Percentiles rank a stretch among this genome's conserved stretches.
phyloP scores from a whole-genome alignment of 371 early-diverging fungal genomes.

The Saksenaea oblongispora region DNA sequence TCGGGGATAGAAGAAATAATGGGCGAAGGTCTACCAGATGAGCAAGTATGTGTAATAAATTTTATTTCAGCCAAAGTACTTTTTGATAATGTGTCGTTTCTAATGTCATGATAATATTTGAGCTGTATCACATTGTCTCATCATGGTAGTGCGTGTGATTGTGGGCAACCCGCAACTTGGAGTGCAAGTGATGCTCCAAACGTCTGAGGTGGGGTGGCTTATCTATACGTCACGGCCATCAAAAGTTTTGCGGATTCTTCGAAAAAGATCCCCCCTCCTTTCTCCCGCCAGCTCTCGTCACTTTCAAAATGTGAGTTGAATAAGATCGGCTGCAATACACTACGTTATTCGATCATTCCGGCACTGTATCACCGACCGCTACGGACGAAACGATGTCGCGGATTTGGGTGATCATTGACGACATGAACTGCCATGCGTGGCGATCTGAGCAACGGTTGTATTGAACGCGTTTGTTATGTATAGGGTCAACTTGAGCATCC shows the following conservation, averaged over 20 bases:
- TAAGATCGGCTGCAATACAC: not conserved
- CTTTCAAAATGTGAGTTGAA: not conserved
- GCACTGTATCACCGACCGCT: not conserved
- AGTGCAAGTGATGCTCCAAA: no score
- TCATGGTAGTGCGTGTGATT: no score
- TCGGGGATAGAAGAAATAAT: no score
- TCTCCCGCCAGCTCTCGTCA: not conserved
- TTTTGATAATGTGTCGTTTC: no score
- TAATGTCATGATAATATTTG: no score
- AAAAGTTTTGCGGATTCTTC: not conserved
- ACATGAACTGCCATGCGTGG: not conserved
- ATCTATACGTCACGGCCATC: not conserved
- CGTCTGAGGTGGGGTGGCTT: no score
- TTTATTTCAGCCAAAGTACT: no score
- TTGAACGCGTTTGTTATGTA: constrained; percentile 4
- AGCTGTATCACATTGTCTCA: no score
- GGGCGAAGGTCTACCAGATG: no score
- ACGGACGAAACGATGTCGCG: not conserved
- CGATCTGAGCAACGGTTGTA: not conserved
- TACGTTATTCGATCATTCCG: not conserved
- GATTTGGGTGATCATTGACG: not conserved
- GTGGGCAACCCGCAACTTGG: no score
- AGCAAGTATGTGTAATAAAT: no score
- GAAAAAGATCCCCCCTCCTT: not conserved
- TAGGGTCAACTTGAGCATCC: constrained; percentile 84